A percentile compares a stretch with the other conserved stretches of the same genome.
Conservation (phyloP, 2,329 filamentous ascomycete genomes). For the Calonectria fujianensis region DNA sequence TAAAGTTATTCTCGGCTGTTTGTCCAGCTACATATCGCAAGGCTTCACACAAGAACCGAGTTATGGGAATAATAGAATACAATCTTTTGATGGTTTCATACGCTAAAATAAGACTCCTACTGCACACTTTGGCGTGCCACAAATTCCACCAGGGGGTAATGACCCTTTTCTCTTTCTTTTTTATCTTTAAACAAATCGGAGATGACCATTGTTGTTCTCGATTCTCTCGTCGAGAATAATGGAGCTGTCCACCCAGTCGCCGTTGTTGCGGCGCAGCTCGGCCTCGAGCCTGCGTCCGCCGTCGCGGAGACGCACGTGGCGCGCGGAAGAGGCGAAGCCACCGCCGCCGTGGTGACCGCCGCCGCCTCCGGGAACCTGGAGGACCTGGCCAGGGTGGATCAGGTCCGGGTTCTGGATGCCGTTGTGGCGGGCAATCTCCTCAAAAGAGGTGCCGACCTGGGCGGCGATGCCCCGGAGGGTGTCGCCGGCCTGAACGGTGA, state of each 20-base stretch:
- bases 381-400: constrained; percentile 65
- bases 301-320: constrained; percentile 61
- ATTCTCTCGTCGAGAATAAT: constrained; percentile 61
- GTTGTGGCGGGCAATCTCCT: constrained; percentile 64
- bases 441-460: constrained; percentile 58
- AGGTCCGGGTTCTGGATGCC: constrained; percentile 64
- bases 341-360: constrained; percentile 45
- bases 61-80: not conserved
- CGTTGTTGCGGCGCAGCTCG: constrained; percentile 55
- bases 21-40: no score
- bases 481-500: constrained; percentile 64
- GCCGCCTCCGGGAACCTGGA: constrained; percentile 57
- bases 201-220: constrained; percentile 57
- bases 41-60: not conserved
- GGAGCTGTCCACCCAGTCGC: constrained; percentile 57
- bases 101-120: constrained; percentile 7
- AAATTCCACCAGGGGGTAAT: not conserved
- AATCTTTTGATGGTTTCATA: constrained; percentile 12
- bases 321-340: constrained; percentile 60
- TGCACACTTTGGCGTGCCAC: not conserved
- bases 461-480: constrained; percentile 63
- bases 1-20: no score
- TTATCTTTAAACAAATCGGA: constrained; percentile 43
- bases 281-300: constrained; percentile 60
- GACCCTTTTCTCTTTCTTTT: not conserved